Conservation (phyloP, 805 yeast genomes). For the Candida adriatica region DNA sequence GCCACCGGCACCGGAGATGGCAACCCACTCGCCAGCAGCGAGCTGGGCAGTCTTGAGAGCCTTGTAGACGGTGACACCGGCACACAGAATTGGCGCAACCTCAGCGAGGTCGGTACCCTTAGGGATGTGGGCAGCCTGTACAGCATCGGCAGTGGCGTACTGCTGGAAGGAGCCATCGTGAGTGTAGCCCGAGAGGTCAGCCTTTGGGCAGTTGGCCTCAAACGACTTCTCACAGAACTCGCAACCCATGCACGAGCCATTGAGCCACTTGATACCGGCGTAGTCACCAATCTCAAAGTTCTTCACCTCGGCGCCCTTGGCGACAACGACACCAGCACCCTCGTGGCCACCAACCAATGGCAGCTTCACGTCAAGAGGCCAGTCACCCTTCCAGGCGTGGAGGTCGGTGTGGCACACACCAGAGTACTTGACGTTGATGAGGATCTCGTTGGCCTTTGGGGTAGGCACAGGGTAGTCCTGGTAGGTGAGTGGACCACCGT, state of each 20-base stretch:
- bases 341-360: slow-evolving; percentile 72
- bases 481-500: slow-evolving; percentile 42
- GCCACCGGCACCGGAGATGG: slow-evolving; percentile 76
- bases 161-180: slow-evolving; percentile 49
- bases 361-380: slow-evolving; percentile 45
- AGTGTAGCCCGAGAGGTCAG: slow-evolving; percentile 56
- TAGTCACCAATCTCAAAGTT: slow-evolving; percentile 60
- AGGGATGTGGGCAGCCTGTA: slow-evolving; percentile 58
- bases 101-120: slow-evolving; percentile 51
- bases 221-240: slow-evolving; percentile 53
- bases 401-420: slow-evolving; percentile 74
- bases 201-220: slow-evolving; percentile 64
- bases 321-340: slow-evolving; percentile 70
- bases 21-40: slow-evolving; percentile 67
- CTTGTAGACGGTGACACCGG: slow-evolving; percentile 55
- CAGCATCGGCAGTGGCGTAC: slow-evolving; percentile 60
- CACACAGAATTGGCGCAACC: slow-evolving; percentile 43
- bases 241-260: slow-evolving; percentile 61
- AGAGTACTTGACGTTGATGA: slow-evolving; percentile 62
- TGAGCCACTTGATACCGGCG: slow-evolving; percentile 68
- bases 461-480: slow-evolving; percentile 50
- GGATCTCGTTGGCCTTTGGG: slow-evolving; percentile 58
- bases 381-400: slow-evolving; percentile 45
- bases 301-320: slow-evolving; percentile 51
- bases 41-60: slow-evolving; percentile 56